These are phyloP conservation scores for Tylopilus sp. DNA, from an alignment of 768 basidiomycete species.

Conservation along the genomic window DNA sequence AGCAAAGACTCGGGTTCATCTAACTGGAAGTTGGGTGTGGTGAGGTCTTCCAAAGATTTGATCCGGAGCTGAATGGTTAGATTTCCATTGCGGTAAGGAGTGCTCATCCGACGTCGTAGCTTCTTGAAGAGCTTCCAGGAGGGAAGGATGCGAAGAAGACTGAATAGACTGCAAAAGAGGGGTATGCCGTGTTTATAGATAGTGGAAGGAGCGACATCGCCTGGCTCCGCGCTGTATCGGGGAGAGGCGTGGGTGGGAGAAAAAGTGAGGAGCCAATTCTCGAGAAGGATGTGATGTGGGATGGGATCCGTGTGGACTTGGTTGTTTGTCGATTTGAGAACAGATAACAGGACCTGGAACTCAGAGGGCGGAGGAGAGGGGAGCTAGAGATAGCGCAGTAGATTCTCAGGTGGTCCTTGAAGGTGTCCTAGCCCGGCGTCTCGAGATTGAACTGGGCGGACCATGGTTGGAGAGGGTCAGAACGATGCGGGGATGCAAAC, in stretches of 20 bases:
- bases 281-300: conserved; percentile 67
- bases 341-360: conserved; percentile 64
- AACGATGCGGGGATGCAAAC: conserved; percentile 24
- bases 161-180: conserved; percentile 71
- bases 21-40: conserved; percentile 64
- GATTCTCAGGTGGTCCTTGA: conserved; percentile 54
- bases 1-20: conserved; percentile 76
- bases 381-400: conserved; percentile 50
- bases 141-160: conserved; percentile 69
- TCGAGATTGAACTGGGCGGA: conserved; percentile 76
- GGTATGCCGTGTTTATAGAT: conserved; percentile 86
- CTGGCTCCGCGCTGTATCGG: conserved; percentile 22
- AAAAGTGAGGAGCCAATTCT: conserved; percentile 63
- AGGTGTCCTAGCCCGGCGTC: conserved; percentile 66
- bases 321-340: conserved; percentile 67
- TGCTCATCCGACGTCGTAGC: conserved; percentile 42
- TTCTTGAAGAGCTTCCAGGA: conserved; percentile 72
- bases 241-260: conserved; percentile 19
- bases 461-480: background rate
- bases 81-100: conserved; percentile 38
- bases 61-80: conserved; percentile 50
- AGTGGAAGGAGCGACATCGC: conserved; percentile 63
- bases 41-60: conserved; percentile 42
- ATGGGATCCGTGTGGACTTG: conserved; percentile 72
- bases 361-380: conserved; percentile 45